These are phyloP conservation scores for Saccharomycopsis fermentans DNA, from an alignment of 805 yeast species.

Conservation along the genomic window DNA sequence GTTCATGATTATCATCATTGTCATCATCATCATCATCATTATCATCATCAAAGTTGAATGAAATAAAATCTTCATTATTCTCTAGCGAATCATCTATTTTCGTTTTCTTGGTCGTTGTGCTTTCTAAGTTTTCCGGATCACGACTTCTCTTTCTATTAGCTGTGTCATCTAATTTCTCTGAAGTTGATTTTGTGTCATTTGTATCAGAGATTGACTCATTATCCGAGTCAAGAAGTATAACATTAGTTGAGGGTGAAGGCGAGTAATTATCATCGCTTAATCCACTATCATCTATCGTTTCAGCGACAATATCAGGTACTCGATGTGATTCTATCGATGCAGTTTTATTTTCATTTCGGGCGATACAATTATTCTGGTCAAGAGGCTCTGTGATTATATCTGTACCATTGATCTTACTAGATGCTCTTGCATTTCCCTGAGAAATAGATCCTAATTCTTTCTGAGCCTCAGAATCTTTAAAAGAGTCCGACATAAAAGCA, in stretches of 20 bases:
- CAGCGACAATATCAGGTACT: neutral
- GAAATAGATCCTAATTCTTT: no score
- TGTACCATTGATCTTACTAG: no score
- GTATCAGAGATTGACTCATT: neutral
- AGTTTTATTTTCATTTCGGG: neutral
- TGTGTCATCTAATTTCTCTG: neutral
- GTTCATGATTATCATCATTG: slow-evolving; percentile 15
- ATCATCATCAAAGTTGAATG: slow-evolving; percentile 27
- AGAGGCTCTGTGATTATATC: no score
- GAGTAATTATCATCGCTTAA: neutral
- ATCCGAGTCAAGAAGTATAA: slow-evolving; percentile 1
- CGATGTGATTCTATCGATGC: no score
- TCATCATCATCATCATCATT: slow-evolving; percentile 18
- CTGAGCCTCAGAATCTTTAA: no score
- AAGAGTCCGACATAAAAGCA: no score
- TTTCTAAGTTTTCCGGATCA: neutral
- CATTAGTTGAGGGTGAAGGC: neutral
- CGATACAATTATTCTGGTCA: no score
- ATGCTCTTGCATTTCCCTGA: no score
- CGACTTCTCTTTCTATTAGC: neutral
- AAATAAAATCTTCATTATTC: slow-evolving; percentile 33
- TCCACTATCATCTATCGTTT: neutral
- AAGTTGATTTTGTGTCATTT: neutral
- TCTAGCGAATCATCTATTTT: slow-evolving; percentile 24
- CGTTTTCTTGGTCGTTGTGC: neutral